Conservation (phyloP, 1,284 basidiomycete genomes). For the Apiotrichum sp. region DNA sequence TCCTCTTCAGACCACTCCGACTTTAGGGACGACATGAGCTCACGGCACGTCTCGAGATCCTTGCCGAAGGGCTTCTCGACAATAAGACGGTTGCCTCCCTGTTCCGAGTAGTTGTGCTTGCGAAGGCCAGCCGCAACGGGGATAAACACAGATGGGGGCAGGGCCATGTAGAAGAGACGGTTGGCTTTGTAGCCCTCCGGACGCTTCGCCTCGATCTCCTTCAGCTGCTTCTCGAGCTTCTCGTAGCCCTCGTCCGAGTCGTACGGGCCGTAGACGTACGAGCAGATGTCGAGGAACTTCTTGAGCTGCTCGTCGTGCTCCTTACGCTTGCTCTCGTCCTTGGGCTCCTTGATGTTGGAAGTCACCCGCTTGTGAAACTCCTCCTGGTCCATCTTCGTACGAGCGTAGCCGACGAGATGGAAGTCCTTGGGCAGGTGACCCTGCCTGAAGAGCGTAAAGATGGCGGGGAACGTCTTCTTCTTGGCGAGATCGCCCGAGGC, state of each 20-base stretch:
- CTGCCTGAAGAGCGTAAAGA: constrained; percentile 78
- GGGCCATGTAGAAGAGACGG: constrained; percentile 86
- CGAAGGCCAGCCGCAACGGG: constrained; percentile 76
- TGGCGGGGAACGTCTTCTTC: constrained; percentile 98
- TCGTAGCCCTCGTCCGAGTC: constrained; percentile 74
- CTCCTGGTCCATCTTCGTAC: constrained; percentile 65
- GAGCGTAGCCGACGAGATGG: constrained; percentile 88
- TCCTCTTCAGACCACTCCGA: constrained; percentile 87
- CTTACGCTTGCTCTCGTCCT: constrained; percentile 49
- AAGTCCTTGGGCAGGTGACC: constrained; percentile 73
- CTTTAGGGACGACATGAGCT: constrained; percentile 72
- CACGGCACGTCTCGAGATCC: constrained; percentile 77
- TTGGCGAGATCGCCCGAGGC: constrained; percentile 97
- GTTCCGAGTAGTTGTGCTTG: constrained; percentile 67
- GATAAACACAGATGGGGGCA: constrained; percentile 89
- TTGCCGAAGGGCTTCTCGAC: constrained; percentile 97
- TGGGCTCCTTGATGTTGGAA: constrained; percentile 72
- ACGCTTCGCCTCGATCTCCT: constrained; percentile 64
- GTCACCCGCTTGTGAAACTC: constrained; percentile 80
- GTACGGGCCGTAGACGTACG: constrained; percentile 81
- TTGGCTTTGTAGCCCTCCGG: constrained; percentile 52
- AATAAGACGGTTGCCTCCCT: constrained; percentile 79
- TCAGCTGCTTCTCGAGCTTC: constrained; percentile 66
- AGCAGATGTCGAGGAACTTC: constrained; percentile 70
- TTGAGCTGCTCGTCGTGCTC: constrained; percentile 56